Conservation (phyloP, 2,329 filamentous ascomycete species). For the Parastagonospora avenae region DNA sequence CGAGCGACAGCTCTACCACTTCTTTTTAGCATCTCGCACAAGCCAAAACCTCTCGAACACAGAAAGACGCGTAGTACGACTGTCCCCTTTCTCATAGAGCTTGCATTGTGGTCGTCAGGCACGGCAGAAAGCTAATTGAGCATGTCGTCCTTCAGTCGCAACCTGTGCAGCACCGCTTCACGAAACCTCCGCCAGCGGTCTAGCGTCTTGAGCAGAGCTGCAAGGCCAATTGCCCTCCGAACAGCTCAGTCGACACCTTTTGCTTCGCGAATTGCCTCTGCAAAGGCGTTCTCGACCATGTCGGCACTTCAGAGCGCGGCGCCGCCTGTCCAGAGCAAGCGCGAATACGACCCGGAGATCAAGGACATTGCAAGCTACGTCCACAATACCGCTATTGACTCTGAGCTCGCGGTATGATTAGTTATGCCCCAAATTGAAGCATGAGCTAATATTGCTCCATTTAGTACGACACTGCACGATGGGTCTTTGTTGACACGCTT, state of each 20-base stretch:
- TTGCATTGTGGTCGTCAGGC: constrained; percentile 37
- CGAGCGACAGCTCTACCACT: constrained; percentile 25
- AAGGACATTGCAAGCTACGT: constrained; percentile 94
- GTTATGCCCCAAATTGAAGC: background rate
- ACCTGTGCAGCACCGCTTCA: constrained; percentile 46
- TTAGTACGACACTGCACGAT: constrained; percentile 92
- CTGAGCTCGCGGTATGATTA: constrained; percentile 82
- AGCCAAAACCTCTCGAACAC: constrained; percentile 23
- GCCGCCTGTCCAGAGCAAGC: constrained; percentile 36
- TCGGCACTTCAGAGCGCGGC: constrained; percentile 43
- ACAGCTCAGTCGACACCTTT: constrained; percentile 28
- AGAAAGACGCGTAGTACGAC: constrained; percentile 38
- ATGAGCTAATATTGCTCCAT: constrained; percentile 19
- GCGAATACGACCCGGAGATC: constrained; percentile 86
- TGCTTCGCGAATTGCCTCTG: constrained; percentile 25
- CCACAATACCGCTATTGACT: constrained; percentile 87
- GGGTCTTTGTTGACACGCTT: constrained; percentile 95
- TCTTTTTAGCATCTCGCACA: constrained; percentile 27
- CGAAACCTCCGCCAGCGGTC: constrained; percentile 45
- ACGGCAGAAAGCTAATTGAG: constrained; percentile 45
- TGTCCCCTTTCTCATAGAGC: constrained; percentile 35
- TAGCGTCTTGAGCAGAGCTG: constrained; percentile 39
- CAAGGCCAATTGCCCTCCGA: constrained; percentile 44
- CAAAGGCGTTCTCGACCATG: constrained; percentile 46
- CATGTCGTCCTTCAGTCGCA: constrained; percentile 51